Conservation (phyloP, 2,329 filamentous ascomycete species). For the Xylaria sp. region DNA sequence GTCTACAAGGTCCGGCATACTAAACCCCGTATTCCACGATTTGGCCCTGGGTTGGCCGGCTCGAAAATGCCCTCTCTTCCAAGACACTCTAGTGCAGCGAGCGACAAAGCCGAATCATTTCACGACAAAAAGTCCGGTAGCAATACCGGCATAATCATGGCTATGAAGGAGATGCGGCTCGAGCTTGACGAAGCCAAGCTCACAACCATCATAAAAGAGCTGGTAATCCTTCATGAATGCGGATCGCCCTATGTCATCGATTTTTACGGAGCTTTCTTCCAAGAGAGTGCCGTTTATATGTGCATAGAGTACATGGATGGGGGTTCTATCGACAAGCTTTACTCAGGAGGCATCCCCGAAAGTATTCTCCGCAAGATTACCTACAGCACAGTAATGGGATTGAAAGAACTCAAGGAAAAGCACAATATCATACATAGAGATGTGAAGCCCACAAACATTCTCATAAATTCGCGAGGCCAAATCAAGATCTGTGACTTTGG, state of each 20-base stretch:
- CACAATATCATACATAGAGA: conserved; percentile 99
- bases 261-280: conserved; percentile 98
- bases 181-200: conserved; percentile 98
- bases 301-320: conserved; percentile 99
- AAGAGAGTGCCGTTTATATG: conserved; percentile 98
- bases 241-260: conserved; percentile 96
- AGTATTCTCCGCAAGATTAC: conserved; percentile 88
- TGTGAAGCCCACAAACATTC: conserved; percentile 98
- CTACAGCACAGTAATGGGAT: conserved; percentile 83
- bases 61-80: conserved; percentile 50
- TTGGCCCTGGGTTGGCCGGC: conserved; percentile 62
- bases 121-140: conserved; percentile 48
- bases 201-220: conserved; percentile 94
- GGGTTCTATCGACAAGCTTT: conserved; percentile 95
- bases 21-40: conserved; percentile 63
- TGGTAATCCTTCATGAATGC: conserved; percentile 94
- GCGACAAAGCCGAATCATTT: conserved; percentile 31
- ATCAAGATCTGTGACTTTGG: conserved; percentile 99
- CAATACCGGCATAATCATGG: conserved; percentile 81
- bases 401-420: conserved; percentile 93
- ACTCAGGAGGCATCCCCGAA: conserved; percentile 88
- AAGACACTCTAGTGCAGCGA: conserved; percentile 43
- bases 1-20: conserved; percentile 96
- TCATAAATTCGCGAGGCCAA: conserved; percentile 87
- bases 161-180: conserved; percentile 97